phyloP scores from a whole-genome alignment of 768 basidiomycete genomes.

The Macrolepiota albuminosa region DNA sequence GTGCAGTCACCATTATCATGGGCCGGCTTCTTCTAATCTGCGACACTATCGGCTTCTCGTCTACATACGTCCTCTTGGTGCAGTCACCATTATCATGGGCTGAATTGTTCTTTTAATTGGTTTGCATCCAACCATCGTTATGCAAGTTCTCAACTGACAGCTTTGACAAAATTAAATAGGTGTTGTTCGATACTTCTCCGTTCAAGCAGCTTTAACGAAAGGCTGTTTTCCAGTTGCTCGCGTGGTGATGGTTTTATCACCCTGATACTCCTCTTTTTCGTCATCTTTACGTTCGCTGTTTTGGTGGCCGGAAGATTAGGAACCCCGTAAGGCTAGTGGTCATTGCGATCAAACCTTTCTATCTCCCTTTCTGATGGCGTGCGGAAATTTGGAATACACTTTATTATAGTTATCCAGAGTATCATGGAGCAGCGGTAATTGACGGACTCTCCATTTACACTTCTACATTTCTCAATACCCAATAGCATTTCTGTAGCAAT shows the following conservation, averaged over 20 bases:
- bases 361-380: not conserved
- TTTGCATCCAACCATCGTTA: not conserved
- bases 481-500: conserved; percentile 1
- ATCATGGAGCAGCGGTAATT: not conserved
- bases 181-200: conserved; percentile 16
- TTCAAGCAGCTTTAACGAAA: conserved; percentile 19
- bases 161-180: conserved; percentile 4
- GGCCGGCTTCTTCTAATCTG: too few species aligned
- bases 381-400: not conserved
- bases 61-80: conserved; percentile 20
- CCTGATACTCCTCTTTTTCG: conserved; percentile 12
- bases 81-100: conserved; percentile 16
- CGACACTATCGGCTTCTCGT: conserved; percentile 14
- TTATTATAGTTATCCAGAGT: not conserved
- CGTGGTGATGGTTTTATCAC: conserved; percentile 13
- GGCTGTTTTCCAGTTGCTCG: conserved; percentile 20
- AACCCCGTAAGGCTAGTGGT: not conserved
- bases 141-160: not conserved
- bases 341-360: not conserved
- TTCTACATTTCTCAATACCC: not conserved
- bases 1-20: conserved; percentile 17
- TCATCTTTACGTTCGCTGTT: conserved; percentile 17
- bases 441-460: not conserved
- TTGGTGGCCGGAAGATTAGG: conserved; percentile 16
- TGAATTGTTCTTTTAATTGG: conserved; percentile 18